These are phyloP conservation scores for Schizonepeta tenuifolia DNA, from an alignment of 257 asterid species.

Conservation along the genomic window DNA sequence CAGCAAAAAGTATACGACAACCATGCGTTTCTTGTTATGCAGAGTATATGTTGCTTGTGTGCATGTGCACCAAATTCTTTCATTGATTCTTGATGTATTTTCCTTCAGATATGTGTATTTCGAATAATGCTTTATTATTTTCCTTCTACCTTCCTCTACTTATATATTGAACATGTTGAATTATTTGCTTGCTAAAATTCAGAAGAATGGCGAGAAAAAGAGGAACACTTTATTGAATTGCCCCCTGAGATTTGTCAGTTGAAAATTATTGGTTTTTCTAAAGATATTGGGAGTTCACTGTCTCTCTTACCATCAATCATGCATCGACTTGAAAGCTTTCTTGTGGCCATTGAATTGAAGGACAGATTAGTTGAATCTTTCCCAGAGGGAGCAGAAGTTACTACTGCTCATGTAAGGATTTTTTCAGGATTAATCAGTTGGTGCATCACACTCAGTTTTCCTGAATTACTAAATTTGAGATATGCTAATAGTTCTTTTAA, in stretches of 20 bases:
- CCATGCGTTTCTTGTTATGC: neutral
- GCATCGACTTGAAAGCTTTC: constrained; percentile 89
- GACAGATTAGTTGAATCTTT: constrained; percentile 68
- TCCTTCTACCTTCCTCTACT: neutral
- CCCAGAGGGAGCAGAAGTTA: constrained; percentile 79
- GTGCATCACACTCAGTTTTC: constrained; percentile 18
- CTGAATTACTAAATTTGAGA: constrained; percentile 13
- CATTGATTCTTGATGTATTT: neutral
- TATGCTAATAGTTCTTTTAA: constrained; percentile 35
- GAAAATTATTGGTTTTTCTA: constrained; percentile 94
- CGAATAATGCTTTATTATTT: constrained; percentile 8
- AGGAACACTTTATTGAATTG: constrained; percentile 86
- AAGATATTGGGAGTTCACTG: constrained; percentile 92
- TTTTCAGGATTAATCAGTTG: constrained; percentile 25
- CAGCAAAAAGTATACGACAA: neutral
- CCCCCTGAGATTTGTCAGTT: constrained; percentile 96
- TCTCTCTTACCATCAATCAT: constrained; percentile 90
- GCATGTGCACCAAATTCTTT: constrained; percentile 9
- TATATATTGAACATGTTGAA: constrained; percentile 27
- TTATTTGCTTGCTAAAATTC: constrained; percentile 34
- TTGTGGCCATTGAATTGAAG: constrained; percentile 88
- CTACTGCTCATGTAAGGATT: constrained; percentile 64
- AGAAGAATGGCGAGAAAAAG: constrained; percentile 72
- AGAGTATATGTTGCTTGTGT: constrained; percentile 26
- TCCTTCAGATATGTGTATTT: neutral